Percentiles rank a stretch among this genome's conserved stretches.
Conservation (phyloP, 768 basidiomycete species). For the Dictyophora rubrovolvata region DNA sequence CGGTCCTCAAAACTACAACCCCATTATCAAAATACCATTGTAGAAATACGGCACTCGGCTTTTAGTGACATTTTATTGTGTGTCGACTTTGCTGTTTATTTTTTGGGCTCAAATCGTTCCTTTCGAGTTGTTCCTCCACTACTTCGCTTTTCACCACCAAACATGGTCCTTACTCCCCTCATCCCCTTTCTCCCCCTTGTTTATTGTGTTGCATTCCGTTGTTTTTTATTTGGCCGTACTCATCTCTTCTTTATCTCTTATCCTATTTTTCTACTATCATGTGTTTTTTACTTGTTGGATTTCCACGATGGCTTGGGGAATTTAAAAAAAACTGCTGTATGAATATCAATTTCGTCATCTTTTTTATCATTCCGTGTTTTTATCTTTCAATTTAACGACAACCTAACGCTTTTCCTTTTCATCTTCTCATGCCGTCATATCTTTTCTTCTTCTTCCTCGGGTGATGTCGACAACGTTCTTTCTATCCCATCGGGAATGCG, state of each 20-base stretch:
- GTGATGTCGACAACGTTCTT: background rate
- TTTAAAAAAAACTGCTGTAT: background rate
- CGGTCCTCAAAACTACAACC: background rate
- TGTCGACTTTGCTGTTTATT: background rate
- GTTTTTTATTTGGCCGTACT: background rate
- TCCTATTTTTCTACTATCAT: background rate
- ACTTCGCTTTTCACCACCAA: background rate
- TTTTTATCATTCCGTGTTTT: background rate
- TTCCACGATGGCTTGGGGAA: background rate
- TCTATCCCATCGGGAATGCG: background rate
- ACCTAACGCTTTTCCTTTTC: background rate
- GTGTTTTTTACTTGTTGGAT: background rate
- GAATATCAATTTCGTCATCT: background rate
- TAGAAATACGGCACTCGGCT: background rate
- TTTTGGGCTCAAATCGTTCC: background rate
- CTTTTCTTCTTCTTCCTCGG: background rate
- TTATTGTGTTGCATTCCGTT: background rate
- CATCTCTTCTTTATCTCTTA: background rate
- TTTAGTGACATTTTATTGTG: background rate
- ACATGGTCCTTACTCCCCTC: background rate
- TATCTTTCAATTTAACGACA: background rate
- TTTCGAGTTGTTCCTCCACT: too few relatives aligned
- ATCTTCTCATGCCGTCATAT: background rate
- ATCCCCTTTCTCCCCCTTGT: background rate
- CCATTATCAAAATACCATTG: background rate